Base-by-base conservation (phyloP, 768 basidiomycete genomes). In the Tylopilus sp. region DNA sequence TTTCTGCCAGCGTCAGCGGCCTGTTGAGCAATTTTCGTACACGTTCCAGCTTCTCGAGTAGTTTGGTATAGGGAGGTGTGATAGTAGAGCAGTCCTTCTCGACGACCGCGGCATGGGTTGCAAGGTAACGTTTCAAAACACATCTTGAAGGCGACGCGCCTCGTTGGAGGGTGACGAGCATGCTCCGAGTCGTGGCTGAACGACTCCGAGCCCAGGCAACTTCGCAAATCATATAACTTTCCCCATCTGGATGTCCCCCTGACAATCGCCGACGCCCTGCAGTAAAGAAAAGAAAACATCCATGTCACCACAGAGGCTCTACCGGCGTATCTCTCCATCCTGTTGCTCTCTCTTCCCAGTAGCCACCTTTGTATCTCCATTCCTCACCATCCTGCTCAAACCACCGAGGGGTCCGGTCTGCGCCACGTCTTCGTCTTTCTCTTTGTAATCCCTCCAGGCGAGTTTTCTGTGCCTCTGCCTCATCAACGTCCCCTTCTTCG, bases 1-100 rank as follows among this genome's bases (percentile, higher is more conserved):
- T 99, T 72, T 99, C 97, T 20, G 95, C 88, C n/a, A 99, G 77
- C 3, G 94, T 92, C 48, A 99, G 73, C 33, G 94, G 95, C 48
- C 85, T 76, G 58, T 76, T 72, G 50, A 98, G 77, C 40, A 88
- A 70, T 48, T 77, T 66, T 40, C 88, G 82, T 47, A 92, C 90
- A 47, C 71, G 71, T 47, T 79, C 74, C 50, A 97, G 80, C 44
- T 86, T 94, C 58, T 78, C 63, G 30, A 89, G 76, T 33, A 98
- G 76, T 36, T 70, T 68, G 2, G 78, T 54, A 70, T 97, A 98
- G 12, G 93, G 91, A 18, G 95, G 95, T 13, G 85, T 93, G 58
- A 97, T 90, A 5, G 86, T 78, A 17, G 72, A 68, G 60, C 83
- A 86, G 64, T 84, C 78, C 64, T 82, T 85, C 51, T 78, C 72